Evolutionary conservation across 371 early-diverging fungal species (phyloP).

Genomic region (Zychaea mexicana): DNA sequence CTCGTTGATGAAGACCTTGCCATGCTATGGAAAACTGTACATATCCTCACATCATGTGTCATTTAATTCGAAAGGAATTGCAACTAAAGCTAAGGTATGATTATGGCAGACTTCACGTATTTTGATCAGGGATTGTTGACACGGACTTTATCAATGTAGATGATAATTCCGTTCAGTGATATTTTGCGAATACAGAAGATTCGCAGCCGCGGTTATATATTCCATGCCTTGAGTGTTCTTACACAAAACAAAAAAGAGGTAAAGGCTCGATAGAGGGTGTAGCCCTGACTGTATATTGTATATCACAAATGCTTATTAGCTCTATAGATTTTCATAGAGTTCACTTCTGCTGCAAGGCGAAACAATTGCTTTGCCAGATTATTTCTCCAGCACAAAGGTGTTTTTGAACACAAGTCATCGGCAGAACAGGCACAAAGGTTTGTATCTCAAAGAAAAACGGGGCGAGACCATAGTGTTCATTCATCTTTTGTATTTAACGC

Average conservation of each 20-base stretch:
- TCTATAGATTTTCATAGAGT: slow-evolving; percentile 43
- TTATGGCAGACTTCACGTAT: too few relatives aligned
- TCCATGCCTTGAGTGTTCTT: slow-evolving; percentile 29
- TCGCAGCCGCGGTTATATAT: slow-evolving; percentile 42
- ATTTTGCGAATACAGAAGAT: slow-evolving; percentile 43
- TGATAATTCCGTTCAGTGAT: slow-evolving; percentile 49
- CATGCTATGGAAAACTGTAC: slow-evolving; percentile 67
- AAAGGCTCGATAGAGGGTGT: not conserved
- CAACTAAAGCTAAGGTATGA: slow-evolving; percentile 57
- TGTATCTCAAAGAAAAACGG: not conserved
- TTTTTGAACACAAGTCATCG: slow-evolving; percentile 3
- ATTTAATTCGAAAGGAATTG: slow-evolving; percentile 67
- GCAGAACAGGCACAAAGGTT: slow-evolving; percentile 16
- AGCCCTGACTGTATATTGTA: not conserved
- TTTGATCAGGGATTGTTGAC: not conserved
- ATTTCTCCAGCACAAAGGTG: slow-evolving; percentile 31
- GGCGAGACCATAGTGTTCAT: too few relatives aligned
- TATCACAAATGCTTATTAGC: not conserved
- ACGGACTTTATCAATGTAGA: slow-evolving; percentile 13
- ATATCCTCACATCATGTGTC: slow-evolving; percentile 68
- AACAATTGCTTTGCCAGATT: slow-evolving; percentile 48
- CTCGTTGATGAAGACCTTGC: slow-evolving; percentile 50
- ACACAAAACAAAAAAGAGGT: slow-evolving; percentile 37
- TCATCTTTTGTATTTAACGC: too few relatives aligned
- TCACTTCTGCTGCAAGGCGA: slow-evolving; percentile 39